Evolutionary conservation across 2,329 filamentous ascomycete genomes (phyloP).

Genomic region (Scopulariopsis brevicaulis): DNA sequence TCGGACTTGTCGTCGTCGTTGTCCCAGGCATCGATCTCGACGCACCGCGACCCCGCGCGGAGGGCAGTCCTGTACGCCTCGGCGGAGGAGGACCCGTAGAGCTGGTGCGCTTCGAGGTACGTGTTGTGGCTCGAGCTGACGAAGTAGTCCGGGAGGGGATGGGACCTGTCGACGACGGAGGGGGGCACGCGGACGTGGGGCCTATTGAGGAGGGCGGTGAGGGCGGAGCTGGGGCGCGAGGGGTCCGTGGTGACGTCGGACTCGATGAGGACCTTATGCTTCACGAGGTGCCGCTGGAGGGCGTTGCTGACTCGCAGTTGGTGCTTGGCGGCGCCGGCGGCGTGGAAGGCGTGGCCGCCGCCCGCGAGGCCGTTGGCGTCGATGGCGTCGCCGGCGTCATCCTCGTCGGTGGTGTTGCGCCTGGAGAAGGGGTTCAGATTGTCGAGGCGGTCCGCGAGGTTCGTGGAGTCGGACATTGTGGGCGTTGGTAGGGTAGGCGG

Average conservation of each 20-base stretch:
- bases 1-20: slow-evolving; percentile 46
- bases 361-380: slow-evolving; percentile 41
- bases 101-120: slow-evolving; percentile 58
- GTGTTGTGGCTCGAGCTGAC: slow-evolving; percentile 67
- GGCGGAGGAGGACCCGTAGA: slow-evolving; percentile 51
- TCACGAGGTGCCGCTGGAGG: slow-evolving; percentile 40
- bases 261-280: slow-evolving; percentile 36
- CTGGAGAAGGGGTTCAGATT: slow-evolving; percentile 3
- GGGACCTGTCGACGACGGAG: slow-evolving; percentile 41
- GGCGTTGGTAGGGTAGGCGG: not conserved
- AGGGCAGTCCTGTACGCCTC: slow-evolving; percentile 53
- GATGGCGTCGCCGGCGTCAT: slow-evolving; percentile 41
- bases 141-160: slow-evolving; percentile 58
- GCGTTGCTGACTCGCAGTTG: slow-evolving; percentile 48
- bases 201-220: slow-evolving; percentile 40
- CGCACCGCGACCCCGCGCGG: slow-evolving; percentile 52
- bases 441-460: not conserved
- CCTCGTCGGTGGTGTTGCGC: slow-evolving; percentile 23
- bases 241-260: slow-evolving; percentile 31
- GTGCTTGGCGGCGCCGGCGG: slow-evolving; percentile 33
- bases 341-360: slow-evolving; percentile 40
- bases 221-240: slow-evolving; percentile 28
- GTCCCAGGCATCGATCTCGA: slow-evolving; percentile 68
- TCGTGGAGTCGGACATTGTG: not conserved
- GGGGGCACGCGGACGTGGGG: slow-evolving; percentile 46